Evolutionary conservation across 2,329 filamentous ascomycete genomes (phyloP).

Genomic region (Hortaea sp.): DNA sequence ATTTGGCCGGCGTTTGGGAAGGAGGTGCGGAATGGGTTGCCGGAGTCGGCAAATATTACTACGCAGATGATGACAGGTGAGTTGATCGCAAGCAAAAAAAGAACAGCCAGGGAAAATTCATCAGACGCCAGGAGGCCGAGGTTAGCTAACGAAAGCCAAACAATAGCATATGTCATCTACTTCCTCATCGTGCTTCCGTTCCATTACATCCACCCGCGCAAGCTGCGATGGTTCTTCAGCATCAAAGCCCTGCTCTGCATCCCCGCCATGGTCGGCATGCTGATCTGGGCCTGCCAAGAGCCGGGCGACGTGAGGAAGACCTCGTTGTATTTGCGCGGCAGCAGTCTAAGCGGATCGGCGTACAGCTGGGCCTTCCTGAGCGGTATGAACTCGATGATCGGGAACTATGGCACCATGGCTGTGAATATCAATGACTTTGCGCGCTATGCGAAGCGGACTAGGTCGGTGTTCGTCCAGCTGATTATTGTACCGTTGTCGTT

Average conservation of each 20-base stretch:
- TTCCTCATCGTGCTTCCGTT: constrained; percentile 14
- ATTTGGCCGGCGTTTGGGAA: constrained; percentile 13
- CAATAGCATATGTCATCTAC: constrained; percentile 12
- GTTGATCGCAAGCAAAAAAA: not conserved
- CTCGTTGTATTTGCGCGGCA: constrained; percentile 14
- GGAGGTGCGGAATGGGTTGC: constrained; percentile 8
- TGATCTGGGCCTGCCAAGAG: constrained; percentile 8
- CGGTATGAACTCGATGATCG: constrained; percentile 20
- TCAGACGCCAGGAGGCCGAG: no score
- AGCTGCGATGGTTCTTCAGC: constrained; percentile 15
- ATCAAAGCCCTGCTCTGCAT: constrained; percentile 11
- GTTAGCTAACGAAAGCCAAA: no score
- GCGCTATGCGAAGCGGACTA: constrained; percentile 9
- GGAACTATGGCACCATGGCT: constrained; percentile 16
- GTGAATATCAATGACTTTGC: constrained; percentile 17
- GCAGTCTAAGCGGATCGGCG: constrained; percentile 12
- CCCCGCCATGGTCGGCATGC: constrained; percentile 14
- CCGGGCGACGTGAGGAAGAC: constrained; percentile 13
- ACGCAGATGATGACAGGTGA: constrained; percentile 9
- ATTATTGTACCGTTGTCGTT: constrained; percentile 17
- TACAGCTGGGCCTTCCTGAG: constrained; percentile 22
- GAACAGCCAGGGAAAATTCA: no score
- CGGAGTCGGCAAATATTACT: constrained; percentile 13
- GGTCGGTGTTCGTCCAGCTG: constrained; percentile 12
- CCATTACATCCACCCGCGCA: constrained; percentile 11